Evolutionary conservation across 2,329 filamentous ascomycete species (phyloP).

Genomic region (Hypoxylon sp.): DNA sequence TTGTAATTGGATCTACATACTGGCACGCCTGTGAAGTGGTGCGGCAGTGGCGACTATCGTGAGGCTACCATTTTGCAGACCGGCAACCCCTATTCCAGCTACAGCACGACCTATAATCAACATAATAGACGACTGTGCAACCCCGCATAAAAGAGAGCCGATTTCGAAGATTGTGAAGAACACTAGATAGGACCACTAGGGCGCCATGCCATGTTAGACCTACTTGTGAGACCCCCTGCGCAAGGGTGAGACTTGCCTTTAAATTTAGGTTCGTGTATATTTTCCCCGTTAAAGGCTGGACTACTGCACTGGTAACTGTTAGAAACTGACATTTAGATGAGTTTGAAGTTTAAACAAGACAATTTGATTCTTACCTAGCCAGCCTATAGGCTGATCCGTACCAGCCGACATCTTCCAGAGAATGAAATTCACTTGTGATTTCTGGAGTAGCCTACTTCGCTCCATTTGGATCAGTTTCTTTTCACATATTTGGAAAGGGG

Average conservation of each 20-base stretch:
- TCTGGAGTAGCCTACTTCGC: constrained; percentile 22
- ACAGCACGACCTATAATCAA: constrained; percentile 69
- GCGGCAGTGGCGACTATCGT: constrained; percentile 7
- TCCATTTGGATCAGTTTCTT: neutral
- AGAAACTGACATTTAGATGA: neutral
- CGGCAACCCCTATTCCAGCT: constrained; percentile 66
- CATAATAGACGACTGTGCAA: constrained; percentile 62
- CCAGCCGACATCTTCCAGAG: constrained; percentile 30
- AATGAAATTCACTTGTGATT: constrained; percentile 28
- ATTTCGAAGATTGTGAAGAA: constrained; percentile 67
- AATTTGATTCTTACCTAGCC: constrained; percentile 3
- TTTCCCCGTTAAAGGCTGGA: constrained; percentile 22
- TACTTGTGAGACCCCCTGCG: neutral
- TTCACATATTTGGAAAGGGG: neutral
- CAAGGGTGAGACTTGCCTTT: neutral
- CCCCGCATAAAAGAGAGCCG: constrained; percentile 66
- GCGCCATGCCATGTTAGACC: neutral
- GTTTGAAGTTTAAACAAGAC: neutral
- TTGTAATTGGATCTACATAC: neutral
- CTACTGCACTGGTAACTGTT: neutral
- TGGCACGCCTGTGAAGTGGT: neutral
- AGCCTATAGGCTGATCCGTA: constrained; percentile 52
- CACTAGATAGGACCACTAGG: constrained; percentile 26
- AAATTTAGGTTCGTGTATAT: constrained; percentile 15
- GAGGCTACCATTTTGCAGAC: constrained; percentile 61